Evolutionary conservation across 2,329 filamentous ascomycete species (phyloP).

Genomic region (Daldinia sp.): DNA sequence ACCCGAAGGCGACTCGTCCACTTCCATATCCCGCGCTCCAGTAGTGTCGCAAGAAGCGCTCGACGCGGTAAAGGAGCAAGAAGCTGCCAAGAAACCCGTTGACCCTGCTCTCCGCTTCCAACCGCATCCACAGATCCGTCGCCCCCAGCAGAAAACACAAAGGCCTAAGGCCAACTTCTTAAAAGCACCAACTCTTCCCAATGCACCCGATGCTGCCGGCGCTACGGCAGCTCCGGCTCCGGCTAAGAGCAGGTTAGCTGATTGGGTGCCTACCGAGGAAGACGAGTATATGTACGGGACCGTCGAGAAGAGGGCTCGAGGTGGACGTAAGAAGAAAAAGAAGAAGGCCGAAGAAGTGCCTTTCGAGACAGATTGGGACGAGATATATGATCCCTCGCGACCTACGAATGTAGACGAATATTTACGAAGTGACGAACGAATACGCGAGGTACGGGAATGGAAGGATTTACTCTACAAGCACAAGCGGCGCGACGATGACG

Average conservation of each 20-base stretch:
- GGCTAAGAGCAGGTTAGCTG: constrained; percentile 75
- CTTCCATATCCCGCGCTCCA: constrained; percentile 81
- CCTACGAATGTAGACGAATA: constrained; percentile 89
- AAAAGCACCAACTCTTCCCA: constrained; percentile 51
- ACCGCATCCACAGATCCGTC: constrained; percentile 70
- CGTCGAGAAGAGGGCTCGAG: constrained; percentile 74
- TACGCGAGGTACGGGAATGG: constrained; percentile 84
- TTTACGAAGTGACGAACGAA: constrained; percentile 81
- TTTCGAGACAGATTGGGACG: constrained; percentile 83
- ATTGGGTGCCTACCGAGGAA: constrained; percentile 81
- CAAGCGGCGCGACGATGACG: constrained; percentile 61
- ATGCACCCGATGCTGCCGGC: constrained; percentile 42
- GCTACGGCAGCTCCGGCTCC: constrained; percentile 46
- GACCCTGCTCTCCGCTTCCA: constrained; percentile 82
- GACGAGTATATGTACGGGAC: constrained; percentile 78
- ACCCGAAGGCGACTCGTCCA: constrained; percentile 55
- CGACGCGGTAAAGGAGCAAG: constrained; percentile 54
- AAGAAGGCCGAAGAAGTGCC: constrained; percentile 71
- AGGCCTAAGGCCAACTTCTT: constrained; percentile 66
- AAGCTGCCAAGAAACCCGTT: constrained; percentile 67
- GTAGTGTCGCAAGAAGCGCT: constrained; percentile 72
- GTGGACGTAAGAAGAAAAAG: constrained; percentile 80
- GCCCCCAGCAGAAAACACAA: constrained; percentile 72
- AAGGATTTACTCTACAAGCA: constrained; percentile 82
- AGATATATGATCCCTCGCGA: constrained; percentile 84